A percentile compares a stretch with the other conserved stretches of the same genome.
Conservation (phyloP, 106 monocot genomes). For the Amphibolis antarctica region DNA sequence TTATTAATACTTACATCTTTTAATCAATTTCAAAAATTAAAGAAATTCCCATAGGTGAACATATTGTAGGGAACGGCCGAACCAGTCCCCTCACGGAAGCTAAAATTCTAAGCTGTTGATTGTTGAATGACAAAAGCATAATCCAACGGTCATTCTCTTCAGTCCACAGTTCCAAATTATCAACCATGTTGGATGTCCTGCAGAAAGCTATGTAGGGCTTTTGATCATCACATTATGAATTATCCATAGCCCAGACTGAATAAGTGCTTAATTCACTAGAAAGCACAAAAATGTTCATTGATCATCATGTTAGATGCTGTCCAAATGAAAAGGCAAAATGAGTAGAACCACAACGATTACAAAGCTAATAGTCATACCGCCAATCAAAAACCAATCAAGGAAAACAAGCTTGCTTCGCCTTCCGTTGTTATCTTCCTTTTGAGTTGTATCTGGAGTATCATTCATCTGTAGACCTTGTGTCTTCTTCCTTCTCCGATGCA, state of each 20-base stretch:
- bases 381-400: constrained; percentile 38
- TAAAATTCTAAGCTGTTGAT: too few relatives aligned
- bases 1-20: too few relatives aligned
- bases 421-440: constrained; percentile 1
- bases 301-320: not conserved
- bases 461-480: constrained; percentile 6
- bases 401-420: constrained; percentile 5
- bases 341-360: constrained; percentile 27
- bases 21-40: too few relatives aligned
- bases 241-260: not conserved
- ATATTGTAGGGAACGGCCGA: too few relatives aligned
- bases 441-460: not conserved
- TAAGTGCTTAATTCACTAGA: not conserved
- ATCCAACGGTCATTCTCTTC: too few relatives aligned
- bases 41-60: too few relatives aligned
- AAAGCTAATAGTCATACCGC: constrained; percentile 34
- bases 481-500: constrained; percentile 29
- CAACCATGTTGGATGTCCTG: too few relatives aligned
- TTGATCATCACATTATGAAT: too few relatives aligned
- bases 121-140: too few relatives aligned
- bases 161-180: too few relatives aligned
- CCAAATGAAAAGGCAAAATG: constrained; percentile 2
- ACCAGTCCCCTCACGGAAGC: too few relatives aligned
- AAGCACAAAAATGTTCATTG: not conserved
- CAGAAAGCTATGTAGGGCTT: too few relatives aligned